A percentile compares a stretch with the other conserved stretches of the same genome.
phyloP scores from a whole-genome alignment of 805 yeast genomes.

The Candida succiphila region DNA sequence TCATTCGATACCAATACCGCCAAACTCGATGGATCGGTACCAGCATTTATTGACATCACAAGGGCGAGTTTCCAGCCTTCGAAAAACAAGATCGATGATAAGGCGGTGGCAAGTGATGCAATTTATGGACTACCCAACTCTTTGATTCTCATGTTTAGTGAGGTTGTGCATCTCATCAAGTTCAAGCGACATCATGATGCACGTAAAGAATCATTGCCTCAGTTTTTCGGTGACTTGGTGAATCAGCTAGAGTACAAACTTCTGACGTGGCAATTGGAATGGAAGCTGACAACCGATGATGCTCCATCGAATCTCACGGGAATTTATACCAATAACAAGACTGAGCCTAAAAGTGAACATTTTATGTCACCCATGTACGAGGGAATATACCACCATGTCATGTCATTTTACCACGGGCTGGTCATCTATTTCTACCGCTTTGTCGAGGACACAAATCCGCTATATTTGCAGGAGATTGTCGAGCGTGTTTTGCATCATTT shows the following conservation, averaged over 20 bases:
- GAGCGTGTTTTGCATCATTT: constrained; percentile 52
- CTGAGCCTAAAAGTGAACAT: constrained; percentile 11
- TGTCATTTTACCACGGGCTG: constrained; percentile 68
- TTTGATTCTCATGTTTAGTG: constrained; percentile 59
- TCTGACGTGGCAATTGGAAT: constrained; percentile 63
- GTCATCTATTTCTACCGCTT: constrained; percentile 63
- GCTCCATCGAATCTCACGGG: constrained; percentile 1
- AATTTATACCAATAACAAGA: neutral
- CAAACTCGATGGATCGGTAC: constrained; percentile 9
- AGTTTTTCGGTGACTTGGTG: constrained; percentile 21
- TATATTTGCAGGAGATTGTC: constrained; percentile 52
- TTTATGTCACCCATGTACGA: constrained; percentile 50
- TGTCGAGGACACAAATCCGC: constrained; percentile 44
- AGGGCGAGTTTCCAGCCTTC: constrained; percentile 29
- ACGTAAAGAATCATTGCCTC: constrained; percentile 21
- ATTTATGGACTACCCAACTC: constrained; percentile 82
- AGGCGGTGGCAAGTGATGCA: constrained; percentile 64
- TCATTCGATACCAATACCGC: too few relatives aligned
- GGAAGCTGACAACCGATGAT: constrained; percentile 39
- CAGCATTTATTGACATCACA: constrained; percentile 32
- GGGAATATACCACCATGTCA: constrained; percentile 69
- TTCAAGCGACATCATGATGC: constrained; percentile 45
- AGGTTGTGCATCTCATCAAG: constrained; percentile 58
- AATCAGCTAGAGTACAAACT: constrained; percentile 39
- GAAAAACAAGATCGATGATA: constrained; percentile 37